Evolutionary conservation across 441 rosid species (phyloP), one percentile per base, ranked within the genome.

Genomic region (Populus hybrid): DNA sequence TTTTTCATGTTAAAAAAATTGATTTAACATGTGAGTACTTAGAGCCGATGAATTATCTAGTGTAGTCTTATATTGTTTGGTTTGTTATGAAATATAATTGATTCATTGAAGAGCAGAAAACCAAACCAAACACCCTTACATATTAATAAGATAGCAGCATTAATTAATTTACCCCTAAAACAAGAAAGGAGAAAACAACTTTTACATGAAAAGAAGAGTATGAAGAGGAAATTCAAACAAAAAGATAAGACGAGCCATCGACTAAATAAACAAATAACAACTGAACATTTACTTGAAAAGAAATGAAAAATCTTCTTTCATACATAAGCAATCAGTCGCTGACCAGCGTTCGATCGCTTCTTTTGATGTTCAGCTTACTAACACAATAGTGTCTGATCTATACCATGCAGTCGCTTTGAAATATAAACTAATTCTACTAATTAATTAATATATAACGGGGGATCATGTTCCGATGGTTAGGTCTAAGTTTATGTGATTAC

Each of bases 381-480:
- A 56, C 63, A 20, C 1, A 3, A 9, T 1, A 10, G 3, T 0
- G 0, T 9, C 11, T 61, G 23, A 23, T 21, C 21, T 11, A 11
- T 42, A 45, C 14, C 21, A 21, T 3, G 24, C 65, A n/a, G n/a
- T n/a, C n/a, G n/a, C n/a, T n/a, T n/a, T n/a, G n/a, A n/a, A n/a
- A n/a, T n/a, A n/a, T n/a, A n/a, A 7, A 4, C 20, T 45, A 45
- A 4, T 4, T 14, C 56, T 45, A 45, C 20, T 45, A 45, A 45
- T 45, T 45, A 12, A 45, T 64, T 10, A 64, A 1, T n/a, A 26
- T 1, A 7, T n/a, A n/a, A 16, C 35, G 61, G 66, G 28, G 18
- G 33, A 4, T 61, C 64, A 61, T 10, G 68, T 42, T 74, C 65
- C 75, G 31, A 85, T 85, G 82, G 61, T 81, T 64, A 85, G 73